Conservation (phyloP, 108 stramenopile species). For the Skeletonema costatum region DNA sequence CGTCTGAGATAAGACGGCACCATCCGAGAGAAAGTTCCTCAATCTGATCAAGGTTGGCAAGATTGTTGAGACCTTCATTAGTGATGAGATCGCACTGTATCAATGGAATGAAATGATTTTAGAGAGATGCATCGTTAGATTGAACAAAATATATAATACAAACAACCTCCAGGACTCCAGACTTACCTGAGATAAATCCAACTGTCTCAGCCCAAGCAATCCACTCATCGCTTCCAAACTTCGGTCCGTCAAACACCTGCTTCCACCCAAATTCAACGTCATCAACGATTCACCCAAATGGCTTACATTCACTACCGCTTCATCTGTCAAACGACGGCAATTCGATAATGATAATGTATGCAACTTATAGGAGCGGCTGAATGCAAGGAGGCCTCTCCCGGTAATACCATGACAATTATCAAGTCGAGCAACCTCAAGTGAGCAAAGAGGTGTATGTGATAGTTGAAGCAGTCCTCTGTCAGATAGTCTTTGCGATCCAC, state of each 20-base stretch:
- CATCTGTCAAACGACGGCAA: slow-evolving; percentile 80
- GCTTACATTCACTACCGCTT: slow-evolving; percentile 78
- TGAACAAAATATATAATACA: not conserved
- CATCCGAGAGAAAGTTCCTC: slow-evolving; percentile 84
- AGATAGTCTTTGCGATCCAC: slow-evolving; percentile 75
- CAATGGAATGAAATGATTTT: not conserved
- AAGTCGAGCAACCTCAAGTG: slow-evolving; percentile 66
- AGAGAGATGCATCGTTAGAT: not conserved
- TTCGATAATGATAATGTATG: slow-evolving; percentile 77
- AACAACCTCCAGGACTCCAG: not conserved
- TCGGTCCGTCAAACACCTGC: slow-evolving; percentile 82
- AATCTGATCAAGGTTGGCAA: slow-evolving; percentile 54
- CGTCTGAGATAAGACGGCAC: slow-evolving; percentile 73
- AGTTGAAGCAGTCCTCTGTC: slow-evolving; percentile 77
- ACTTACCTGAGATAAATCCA: slow-evolving; percentile 70
- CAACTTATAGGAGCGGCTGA: slow-evolving; percentile 56
- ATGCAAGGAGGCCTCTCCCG: slow-evolving; percentile 68
- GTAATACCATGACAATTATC: slow-evolving; percentile 79
- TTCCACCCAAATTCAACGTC: slow-evolving; percentile 71
- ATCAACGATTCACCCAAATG: slow-evolving; percentile 55
- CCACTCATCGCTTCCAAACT: slow-evolving; percentile 56
- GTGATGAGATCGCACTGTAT: slow-evolving; percentile 79
- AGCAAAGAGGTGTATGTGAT: slow-evolving; percentile 45
- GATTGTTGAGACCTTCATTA: slow-evolving; percentile 62
- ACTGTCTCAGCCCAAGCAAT: slow-evolving; percentile 51